Evolutionary conservation across 129 eudicot species (phyloP), one percentile per base, ranked within the genome.

Genomic region (Ambrosia artemisiifolia): DNA sequence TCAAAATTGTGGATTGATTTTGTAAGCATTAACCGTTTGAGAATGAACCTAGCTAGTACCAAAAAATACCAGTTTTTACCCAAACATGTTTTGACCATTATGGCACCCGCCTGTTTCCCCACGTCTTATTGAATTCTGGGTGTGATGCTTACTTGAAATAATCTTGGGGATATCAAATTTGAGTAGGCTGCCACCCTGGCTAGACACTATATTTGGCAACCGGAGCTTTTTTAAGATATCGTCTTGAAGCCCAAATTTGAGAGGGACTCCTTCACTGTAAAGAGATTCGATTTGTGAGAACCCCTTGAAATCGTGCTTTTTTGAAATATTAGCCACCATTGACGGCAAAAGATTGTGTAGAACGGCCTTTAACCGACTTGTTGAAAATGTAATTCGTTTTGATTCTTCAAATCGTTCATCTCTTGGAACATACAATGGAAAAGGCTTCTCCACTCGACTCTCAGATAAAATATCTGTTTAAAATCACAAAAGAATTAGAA

Each of bases 351-450:
- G 74, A 73, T 89, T 93, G 47, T 87, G 98, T 9, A 89, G 90
- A 47, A 87, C 87, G 0, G 85, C 98, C 78, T 85, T 93, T 0
- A 89, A 80, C 83, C 96, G 88, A 63, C 96, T 82, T 13, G 85
- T 84, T 6, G 95, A 82, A 78, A 93, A 89, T 42, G 96, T 75
- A 16, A 84, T 82, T 51, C 69, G 75, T 51, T 93, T 93, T 7
- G 87, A 82, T 75, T 93, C 98, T 80, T 93, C 98, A 38, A 93
- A 89, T 51, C 86, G 95, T 83, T 93, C 98, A 51, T 93, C 98
- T 72, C 96, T 82, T 11, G 98, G 98, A 64, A 93, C 96, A 20
- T 93, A 93, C 88, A 87, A 80, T 14, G 98, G 96, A 60, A 82
- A 66, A 35, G 96, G 96, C 81, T 89, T 89, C 82, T 93, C 96